Evolutionary conservation across 1,284 basidiomycete genomes (phyloP), one percentile per base, ranked within the genome.

Genomic region (Pseudozyma sp.): DNA sequence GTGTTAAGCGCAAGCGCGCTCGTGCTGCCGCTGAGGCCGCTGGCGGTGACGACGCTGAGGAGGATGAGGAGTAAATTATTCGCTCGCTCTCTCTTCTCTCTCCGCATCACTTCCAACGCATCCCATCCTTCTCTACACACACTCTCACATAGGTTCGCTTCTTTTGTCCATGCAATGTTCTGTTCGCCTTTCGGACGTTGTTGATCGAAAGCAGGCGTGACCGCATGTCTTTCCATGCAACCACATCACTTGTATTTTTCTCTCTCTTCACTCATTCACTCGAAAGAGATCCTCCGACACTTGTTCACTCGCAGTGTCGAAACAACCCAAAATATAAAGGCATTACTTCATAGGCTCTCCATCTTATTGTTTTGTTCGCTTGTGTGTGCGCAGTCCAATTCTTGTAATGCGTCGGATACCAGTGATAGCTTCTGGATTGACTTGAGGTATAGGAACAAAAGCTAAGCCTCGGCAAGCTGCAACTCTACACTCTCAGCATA

Each of bases 1-100:
- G 97, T 86, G 95, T 97, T 86, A 98, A 99, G 93, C 91, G 97
- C 88, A 98, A 97, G 94, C 94, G 96, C 85, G 93, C 92, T 79
- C 91, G 91, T 78, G 93, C 94, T 59, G 95, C 95, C 70, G 93
- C 92, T 79, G 94, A 92, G 89, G 93, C 92, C 88, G 93, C 92
- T 84, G 94, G 91, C 80, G 95, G 90, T 75, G 95, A 90, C 70
- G 95, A 92, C 49, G 83, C 71, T 59, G 95, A 95, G 78, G 96
- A 97, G 72, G 83, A 85, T 56, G 80, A 84, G 63, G 63, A 75
- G 71, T 74, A 75, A 75, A 56, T 57, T 31, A 25, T 52, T 50
- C 45, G 43, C 36, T 35, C 35, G 19, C 12, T 40, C 18, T 47
- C n/a, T 42, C 21, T 34, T 16, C 21, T 43, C 52, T 38, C 13